These are phyloP conservation scores for Talinum fruticosum DNA, from an alignment of 148 eudicot genomes.

Conservation along the genomic window DNA sequence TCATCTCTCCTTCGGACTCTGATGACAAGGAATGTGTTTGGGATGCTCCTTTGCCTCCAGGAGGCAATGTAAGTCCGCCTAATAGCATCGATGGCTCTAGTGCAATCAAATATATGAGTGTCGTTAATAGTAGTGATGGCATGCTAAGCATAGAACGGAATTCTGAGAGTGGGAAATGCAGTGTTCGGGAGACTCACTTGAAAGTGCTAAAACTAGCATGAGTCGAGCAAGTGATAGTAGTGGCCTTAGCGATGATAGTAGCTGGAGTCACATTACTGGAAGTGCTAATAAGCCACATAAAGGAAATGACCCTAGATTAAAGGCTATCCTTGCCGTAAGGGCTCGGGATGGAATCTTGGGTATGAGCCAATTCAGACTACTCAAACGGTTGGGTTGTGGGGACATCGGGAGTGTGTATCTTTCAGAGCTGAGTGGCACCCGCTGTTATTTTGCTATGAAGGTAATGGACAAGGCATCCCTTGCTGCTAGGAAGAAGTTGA, in stretches of 20 bases:
- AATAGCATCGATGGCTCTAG: constrained; percentile 71
- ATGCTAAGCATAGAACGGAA: constrained; percentile 65
- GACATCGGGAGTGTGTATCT: constrained; percentile 90
- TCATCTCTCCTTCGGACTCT: constrained; percentile 37
- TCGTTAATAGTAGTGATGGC: constrained; percentile 76
- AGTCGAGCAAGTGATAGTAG: constrained; percentile 90
- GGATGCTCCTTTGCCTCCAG: constrained; percentile 88
- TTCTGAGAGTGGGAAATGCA: constrained; percentile 55
- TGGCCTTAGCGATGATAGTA: constrained; percentile 90
- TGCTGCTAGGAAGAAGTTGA: constrained; percentile 74
- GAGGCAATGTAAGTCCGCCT: constrained; percentile 77
- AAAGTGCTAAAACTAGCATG: constrained; percentile 80
- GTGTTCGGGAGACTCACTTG: constrained; percentile 64
- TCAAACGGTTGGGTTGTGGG: constrained; percentile 73
- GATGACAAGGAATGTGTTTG: constrained; percentile 81
- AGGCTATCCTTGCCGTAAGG: constrained; percentile 74
- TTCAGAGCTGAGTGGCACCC: constrained; percentile 73
- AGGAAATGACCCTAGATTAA: constrained; percentile 90
- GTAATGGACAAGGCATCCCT: constrained; percentile 90
- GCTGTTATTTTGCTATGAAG: constrained; percentile 85
- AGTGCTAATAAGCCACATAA: constrained; percentile 92
- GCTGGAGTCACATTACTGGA: constrained; percentile 84
- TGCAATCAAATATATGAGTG: constrained; percentile 66
- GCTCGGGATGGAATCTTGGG: constrained; percentile 77
- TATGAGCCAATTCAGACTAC: constrained; percentile 79